phyloP scores from a whole-genome alignment of 1,139 yeast genomes.

The Trichomonascaceae sp. region DNA sequence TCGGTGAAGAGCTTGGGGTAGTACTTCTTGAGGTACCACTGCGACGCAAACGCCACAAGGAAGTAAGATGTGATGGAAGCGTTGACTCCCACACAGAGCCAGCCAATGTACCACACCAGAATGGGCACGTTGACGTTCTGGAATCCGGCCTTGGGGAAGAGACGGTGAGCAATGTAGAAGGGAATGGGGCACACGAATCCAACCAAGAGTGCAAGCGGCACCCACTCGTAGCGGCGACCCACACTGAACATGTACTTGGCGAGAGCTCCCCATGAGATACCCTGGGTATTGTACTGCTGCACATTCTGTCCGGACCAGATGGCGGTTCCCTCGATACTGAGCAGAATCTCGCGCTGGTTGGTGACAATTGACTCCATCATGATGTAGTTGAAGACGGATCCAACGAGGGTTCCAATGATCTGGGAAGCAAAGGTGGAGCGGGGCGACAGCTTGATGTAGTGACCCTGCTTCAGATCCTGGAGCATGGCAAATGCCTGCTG shows the following conservation, averaged over 20 bases:
- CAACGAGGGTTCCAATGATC: slow-evolving; percentile 28
- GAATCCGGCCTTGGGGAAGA: slow-evolving; percentile 19
- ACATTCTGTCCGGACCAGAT: slow-evolving; percentile 25
- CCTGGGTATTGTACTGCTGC: slow-evolving; percentile 23
- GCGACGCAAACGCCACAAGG: slow-evolving; percentile 19
- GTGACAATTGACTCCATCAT: slow-evolving; percentile 21
- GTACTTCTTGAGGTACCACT: slow-evolving; percentile 15
- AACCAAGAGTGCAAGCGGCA: slow-evolving; percentile 16
- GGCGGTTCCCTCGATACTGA: slow-evolving; percentile 20
- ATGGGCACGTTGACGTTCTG: slow-evolving; percentile 18
- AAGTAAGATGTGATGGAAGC: slow-evolving; percentile 19
- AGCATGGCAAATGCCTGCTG: slow-evolving; percentile 15
- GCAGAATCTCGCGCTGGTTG: slow-evolving; percentile 15
- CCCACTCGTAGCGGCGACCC: slow-evolving; percentile 19
- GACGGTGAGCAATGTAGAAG: slow-evolving; percentile 15
- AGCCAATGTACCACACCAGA: slow-evolving; percentile 18
- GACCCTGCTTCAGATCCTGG: slow-evolving; percentile 41
- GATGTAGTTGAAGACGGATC: slow-evolving; percentile 19
- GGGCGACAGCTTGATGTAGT: slow-evolving; percentile 38
- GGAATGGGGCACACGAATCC: slow-evolving; percentile 19
- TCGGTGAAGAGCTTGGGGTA: slow-evolving; percentile 20
- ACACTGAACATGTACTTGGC: slow-evolving; percentile 20
- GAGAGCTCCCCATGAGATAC: slow-evolving; percentile 23
- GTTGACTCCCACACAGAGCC: slow-evolving; percentile 24
- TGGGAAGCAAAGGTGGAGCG: slow-evolving; percentile 33